Evolutionary conservation across 2,329 filamentous ascomycete species (phyloP).

Genomic region (Didymella exigua): DNA sequence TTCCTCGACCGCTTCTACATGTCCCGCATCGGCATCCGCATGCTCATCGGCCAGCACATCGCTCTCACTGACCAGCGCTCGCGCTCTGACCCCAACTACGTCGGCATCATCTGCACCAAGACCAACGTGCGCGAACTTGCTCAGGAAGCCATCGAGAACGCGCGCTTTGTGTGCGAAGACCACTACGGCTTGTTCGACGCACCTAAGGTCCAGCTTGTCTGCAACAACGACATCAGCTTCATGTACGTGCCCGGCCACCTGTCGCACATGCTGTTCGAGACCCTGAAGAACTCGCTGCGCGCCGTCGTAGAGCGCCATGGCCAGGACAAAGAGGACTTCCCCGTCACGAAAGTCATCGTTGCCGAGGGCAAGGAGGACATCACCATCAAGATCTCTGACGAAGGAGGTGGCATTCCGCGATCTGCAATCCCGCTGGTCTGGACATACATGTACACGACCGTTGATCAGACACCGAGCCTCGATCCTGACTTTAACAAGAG

Average conservation of each 20-base stretch:
- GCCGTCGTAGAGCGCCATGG: conserved; percentile 96
- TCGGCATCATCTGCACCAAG: conserved; percentile 98
- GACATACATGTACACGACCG: conserved; percentile 99
- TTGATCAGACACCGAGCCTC: conserved; percentile 90
- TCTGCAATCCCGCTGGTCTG: conserved; percentile 96
- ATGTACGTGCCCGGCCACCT: conserved; percentile 99
- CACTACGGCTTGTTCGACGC: conserved; percentile 98
- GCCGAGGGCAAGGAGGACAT: conserved; percentile 98
- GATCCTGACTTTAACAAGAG: conserved; percentile 99
- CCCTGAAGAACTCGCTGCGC: conserved; percentile 95
- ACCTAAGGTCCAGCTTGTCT: conserved; percentile 94
- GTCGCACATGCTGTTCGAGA: conserved; percentile 99
- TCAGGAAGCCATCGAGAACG: conserved; percentile 97
- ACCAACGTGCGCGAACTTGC: conserved; percentile 95
- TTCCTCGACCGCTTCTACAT: conserved; percentile 99
- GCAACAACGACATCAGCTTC: conserved; percentile 91
- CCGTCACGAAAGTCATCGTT: conserved; percentile 95
- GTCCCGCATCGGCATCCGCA: conserved; percentile 98
- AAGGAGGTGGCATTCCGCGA: conserved; percentile 92
- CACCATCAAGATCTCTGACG: conserved; percentile 97
- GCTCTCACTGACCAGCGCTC: conserved; percentile 92
- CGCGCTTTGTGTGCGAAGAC: conserved; percentile 98
- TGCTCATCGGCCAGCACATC: conserved; percentile 99
- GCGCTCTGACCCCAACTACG: conserved; percentile 87
- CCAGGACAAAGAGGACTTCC: conserved; percentile 93